A percentile compares a stretch with the other conserved stretches of the same genome.
phyloP scores from a whole-genome alignment of 208 protist species.

The Phytomonas serpens region DNA sequence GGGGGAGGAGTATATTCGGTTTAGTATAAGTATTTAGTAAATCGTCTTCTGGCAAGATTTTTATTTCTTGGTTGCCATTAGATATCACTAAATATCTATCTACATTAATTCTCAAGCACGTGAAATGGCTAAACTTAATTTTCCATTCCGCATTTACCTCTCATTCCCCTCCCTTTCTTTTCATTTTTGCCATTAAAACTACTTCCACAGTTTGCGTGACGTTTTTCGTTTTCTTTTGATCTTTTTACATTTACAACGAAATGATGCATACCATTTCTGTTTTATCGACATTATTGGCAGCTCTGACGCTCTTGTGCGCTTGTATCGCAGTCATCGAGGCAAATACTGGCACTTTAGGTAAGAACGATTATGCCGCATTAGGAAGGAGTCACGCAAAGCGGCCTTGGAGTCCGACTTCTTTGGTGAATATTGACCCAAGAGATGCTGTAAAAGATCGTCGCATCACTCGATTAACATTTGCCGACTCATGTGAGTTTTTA shows the following conservation, averaged over 20 bases:
- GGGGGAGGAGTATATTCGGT: neutral
- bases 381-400: conserved; percentile 33
- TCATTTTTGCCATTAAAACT: conserved; percentile 31
- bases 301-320: neutral
- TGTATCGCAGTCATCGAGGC: neutral
- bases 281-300: neutral
- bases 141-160: neutral
- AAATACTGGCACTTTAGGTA: neutral
- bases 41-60: neutral
- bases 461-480: conserved; percentile 39
- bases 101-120: neutral
- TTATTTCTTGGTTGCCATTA: neutral
- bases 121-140: neutral
- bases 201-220: neutral
- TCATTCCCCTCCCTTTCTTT: neutral
- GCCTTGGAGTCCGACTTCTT: conserved; percentile 67
- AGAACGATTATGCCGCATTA: conserved; percentile 22
- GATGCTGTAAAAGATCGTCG: conserved; percentile 24
- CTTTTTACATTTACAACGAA: conserved; percentile 5
- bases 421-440: conserved; percentile 38
- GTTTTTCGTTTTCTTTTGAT: neutral
- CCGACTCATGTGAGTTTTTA: conserved; percentile 39
- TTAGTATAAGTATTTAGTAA: neutral
- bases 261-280: neutral
- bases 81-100: neutral